Percentiles rank a stretch among this genome's conserved stretches.
Conservation (phyloP, 1,284 basidiomycete genomes). For the Boletellus sp. region DNA sequence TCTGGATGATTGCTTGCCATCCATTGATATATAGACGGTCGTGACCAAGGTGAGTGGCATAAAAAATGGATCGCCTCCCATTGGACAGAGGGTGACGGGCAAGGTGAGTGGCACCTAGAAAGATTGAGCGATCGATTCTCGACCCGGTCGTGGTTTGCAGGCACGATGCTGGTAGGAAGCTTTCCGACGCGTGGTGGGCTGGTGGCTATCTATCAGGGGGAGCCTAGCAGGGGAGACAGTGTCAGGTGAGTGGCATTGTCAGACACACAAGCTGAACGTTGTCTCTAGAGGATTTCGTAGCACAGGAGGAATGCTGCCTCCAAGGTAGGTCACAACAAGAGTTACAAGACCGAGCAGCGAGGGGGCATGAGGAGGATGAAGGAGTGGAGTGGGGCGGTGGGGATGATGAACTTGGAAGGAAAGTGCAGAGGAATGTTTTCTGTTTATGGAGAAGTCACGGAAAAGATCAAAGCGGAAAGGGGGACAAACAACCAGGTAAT, state of each 20-base stretch:
- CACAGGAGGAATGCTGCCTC: neutral
- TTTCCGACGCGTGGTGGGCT: neutral
- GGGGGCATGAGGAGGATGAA: neutral
- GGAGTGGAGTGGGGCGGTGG: neutral
- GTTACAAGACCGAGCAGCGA: neutral
- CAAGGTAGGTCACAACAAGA: constrained; percentile 1
- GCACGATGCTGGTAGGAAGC: neutral
- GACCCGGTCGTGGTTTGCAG: neutral
- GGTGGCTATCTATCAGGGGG: neutral
- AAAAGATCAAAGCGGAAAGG: constrained; percentile 19
- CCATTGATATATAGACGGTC: neutral
- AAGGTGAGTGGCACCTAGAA: constrained; percentile 3
- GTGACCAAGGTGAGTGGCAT: constrained; percentile 1
- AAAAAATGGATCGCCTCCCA: neutral
- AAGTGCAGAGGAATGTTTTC: constrained; percentile 1
- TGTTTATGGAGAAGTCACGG: constrained; percentile 16
- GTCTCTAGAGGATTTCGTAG: neutral
- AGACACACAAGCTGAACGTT: neutral
- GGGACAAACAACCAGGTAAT: constrained; percentile 10
- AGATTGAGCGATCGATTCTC: neutral
- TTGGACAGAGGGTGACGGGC: neutral
- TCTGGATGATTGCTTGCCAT: neutral
- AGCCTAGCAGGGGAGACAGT: neutral
- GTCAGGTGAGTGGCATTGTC: constrained; percentile 10
- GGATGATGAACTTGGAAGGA: neutral